phyloP scores from a whole-genome alignment of 176 grass and related monocot species.

The Carex myosuroides region DNA sequence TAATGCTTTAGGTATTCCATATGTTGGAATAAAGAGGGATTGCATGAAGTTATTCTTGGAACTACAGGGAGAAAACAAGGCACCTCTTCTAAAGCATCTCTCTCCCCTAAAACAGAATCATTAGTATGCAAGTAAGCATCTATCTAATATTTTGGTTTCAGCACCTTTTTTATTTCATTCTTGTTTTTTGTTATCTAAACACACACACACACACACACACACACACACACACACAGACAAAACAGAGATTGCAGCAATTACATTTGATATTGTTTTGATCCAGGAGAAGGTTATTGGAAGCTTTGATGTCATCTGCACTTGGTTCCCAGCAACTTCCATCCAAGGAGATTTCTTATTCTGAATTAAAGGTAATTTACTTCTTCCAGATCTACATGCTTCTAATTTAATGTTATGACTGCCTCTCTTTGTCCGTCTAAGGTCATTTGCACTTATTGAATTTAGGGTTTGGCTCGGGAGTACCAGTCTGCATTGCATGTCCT shows the following conservation, averaged over 20 bases:
- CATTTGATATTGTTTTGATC: not conserved
- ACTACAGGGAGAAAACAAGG: slow-evolving; percentile 96
- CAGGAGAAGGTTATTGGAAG: slow-evolving; percentile 68
- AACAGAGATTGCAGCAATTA: slow-evolving; percentile 1
- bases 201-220: not conserved
- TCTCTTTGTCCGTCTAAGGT: not conserved
- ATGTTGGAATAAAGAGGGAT: slow-evolving; percentile 75
- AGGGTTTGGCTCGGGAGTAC: slow-evolving; percentile 56
- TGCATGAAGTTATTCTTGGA: slow-evolving; percentile 75
- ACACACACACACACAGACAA: not conserved
- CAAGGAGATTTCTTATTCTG: slow-evolving; percentile 40
- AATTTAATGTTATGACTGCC: not conserved
- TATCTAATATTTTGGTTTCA: slow-evolving; percentile 13
- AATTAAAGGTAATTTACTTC: slow-evolving; percentile 51
- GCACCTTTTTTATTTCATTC: not conserved
- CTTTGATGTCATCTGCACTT: slow-evolving; percentile 38
- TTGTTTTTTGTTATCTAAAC: not conserved
- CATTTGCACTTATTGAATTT: not conserved
- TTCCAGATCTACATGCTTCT: not conserved
- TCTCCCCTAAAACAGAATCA: slow-evolving; percentile 57
- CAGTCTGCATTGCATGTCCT: slow-evolving; percentile 42
- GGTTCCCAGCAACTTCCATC: slow-evolving; percentile 15
- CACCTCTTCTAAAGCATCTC: slow-evolving; percentile 55
- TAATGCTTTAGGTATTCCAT: slow-evolving; percentile 61
- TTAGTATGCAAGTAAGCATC: slow-evolving; percentile 80